Evolutionary conservation across 2,329 filamentous ascomycete species (phyloP).

Genomic region (Pseudogymnoascus sp.): DNA sequence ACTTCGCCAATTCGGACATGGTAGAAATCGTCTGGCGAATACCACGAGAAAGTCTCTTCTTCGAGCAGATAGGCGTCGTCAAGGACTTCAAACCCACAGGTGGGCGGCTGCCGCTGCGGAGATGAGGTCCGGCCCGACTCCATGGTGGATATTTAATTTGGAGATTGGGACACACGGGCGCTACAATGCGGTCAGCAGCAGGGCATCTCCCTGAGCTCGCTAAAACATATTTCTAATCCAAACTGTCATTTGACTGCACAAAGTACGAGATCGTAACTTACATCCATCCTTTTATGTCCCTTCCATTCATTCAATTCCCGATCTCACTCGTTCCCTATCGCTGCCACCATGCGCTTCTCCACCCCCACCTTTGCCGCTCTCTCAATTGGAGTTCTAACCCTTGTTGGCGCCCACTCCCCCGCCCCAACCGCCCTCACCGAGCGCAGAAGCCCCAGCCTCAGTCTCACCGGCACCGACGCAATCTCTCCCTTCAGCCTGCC

Average conservation of each 20-base stretch:
- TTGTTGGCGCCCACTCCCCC: not conserved
- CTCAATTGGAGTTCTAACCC: not conserved
- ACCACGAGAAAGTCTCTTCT: constrained; percentile 20
- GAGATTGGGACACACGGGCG: not conserved
- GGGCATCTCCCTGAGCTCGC: not conserved
- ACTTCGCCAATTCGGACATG: constrained; percentile 21
- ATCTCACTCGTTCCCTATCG: not conserved
- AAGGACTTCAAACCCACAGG: not conserved
- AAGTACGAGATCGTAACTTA: not conserved
- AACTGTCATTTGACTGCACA: too few species aligned
- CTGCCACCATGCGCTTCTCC: not conserved
- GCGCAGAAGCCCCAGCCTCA: too few species aligned
- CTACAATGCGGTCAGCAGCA: not conserved
- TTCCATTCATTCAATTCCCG: not conserved
- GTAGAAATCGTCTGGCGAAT: constrained; percentile 19
- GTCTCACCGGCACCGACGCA: not conserved
- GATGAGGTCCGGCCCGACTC: not conserved
- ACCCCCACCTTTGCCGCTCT: not conserved
- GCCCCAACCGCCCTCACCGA: too few species aligned
- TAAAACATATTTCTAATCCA: too few species aligned
- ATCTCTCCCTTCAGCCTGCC: not conserved
- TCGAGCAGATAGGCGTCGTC: constrained; percentile 15
- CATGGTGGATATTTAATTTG: not conserved
- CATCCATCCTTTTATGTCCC: not conserved
- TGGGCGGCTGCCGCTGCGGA: not conserved